Conservation (phyloP, 106 monocot genomes). For the Agapanthus africanus region DNA sequence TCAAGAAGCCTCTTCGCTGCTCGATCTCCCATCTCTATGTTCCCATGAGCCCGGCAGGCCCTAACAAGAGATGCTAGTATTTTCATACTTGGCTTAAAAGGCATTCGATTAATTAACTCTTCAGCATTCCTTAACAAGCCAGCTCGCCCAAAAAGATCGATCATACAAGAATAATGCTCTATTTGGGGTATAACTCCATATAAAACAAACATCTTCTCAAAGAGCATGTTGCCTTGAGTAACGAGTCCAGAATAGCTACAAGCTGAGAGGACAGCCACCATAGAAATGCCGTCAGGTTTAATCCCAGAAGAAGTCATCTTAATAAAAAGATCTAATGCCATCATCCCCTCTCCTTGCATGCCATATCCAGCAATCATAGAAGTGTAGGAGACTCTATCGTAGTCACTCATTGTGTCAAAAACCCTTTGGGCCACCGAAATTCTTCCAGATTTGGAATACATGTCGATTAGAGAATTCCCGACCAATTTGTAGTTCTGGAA, state of each 20-base stretch:
- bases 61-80: slow-evolving; percentile 58
- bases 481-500: slow-evolving; percentile 24
- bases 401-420: slow-evolving; percentile 46
- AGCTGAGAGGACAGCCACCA: slow-evolving; percentile 70
- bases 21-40: slow-evolving; percentile 42
- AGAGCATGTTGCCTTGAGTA: slow-evolving; percentile 34
- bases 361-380: slow-evolving; percentile 77
- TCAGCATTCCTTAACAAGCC: slow-evolving; percentile 56
- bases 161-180: slow-evolving; percentile 89
- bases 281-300: slow-evolving; percentile 52
- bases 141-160: slow-evolving; percentile 53
- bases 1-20: slow-evolving; percentile 48
- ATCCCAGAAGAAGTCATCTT: slow-evolving; percentile 49
- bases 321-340: slow-evolving; percentile 44
- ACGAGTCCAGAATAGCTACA: slow-evolving; percentile 69
- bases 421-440: slow-evolving; percentile 37
- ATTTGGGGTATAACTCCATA: slow-evolving; percentile 37
- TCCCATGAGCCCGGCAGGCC: slow-evolving; percentile 36
- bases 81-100: slow-evolving; percentile 32
- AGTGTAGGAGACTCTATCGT: slow-evolving; percentile 68
- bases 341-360: slow-evolving; percentile 54
- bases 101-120: slow-evolving; percentile 32
- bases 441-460: slow-evolving; percentile 74
- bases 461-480: slow-evolving; percentile 68
- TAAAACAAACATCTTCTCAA: slow-evolving; percentile 29